Percentiles rank a stretch among this genome's conserved stretches.
These are phyloP conservation scores for Stemphylium vesicarium DNA, from an alignment of 2,329 filamentous ascomycete species.

Conservation along the genomic window DNA sequence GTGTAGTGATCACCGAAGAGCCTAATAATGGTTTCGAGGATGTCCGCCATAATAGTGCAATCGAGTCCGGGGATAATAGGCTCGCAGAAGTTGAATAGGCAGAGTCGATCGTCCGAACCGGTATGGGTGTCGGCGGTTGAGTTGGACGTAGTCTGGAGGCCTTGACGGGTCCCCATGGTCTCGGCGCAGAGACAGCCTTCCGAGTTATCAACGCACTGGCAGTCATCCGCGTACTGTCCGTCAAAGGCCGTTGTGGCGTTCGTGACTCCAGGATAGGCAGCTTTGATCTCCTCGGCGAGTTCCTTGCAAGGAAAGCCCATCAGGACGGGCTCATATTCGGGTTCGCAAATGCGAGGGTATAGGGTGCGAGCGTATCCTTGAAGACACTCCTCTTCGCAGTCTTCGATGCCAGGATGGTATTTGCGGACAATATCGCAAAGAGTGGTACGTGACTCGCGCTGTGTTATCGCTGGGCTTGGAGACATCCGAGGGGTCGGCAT, in stretches of 20 bases:
- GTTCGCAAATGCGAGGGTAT: slow-evolving; percentile 9
- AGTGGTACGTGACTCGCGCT: not conserved
- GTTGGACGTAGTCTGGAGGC: not conserved
- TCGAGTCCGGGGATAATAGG: not conserved
- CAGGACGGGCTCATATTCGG: not conserved
- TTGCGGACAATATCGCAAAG: slow-evolving; percentile 8
- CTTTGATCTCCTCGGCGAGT: not conserved
- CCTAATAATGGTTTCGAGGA: not conserved
- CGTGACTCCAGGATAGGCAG: not conserved
- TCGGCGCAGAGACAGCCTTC: not conserved
- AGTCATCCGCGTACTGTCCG: not conserved
- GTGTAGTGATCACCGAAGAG: not conserved
- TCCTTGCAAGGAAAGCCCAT: slow-evolving; percentile 9
- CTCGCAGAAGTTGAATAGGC: not conserved
- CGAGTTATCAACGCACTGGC: not conserved
- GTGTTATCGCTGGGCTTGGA: not conserved
- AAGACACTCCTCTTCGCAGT: slow-evolving; percentile 5
- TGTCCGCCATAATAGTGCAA: not conserved
- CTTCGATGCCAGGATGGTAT: slow-evolving; percentile 2
- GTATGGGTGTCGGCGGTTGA: too few relatives aligned
- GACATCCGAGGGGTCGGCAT: not conserved
- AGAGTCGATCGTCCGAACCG: not conserved
- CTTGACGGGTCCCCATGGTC: not conserved
- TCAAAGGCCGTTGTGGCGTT: not conserved
- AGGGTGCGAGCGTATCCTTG: not conserved